phyloP scores from a whole-genome alignment of 1,139 yeast species.

The Dujonia santamariae region DNA sequence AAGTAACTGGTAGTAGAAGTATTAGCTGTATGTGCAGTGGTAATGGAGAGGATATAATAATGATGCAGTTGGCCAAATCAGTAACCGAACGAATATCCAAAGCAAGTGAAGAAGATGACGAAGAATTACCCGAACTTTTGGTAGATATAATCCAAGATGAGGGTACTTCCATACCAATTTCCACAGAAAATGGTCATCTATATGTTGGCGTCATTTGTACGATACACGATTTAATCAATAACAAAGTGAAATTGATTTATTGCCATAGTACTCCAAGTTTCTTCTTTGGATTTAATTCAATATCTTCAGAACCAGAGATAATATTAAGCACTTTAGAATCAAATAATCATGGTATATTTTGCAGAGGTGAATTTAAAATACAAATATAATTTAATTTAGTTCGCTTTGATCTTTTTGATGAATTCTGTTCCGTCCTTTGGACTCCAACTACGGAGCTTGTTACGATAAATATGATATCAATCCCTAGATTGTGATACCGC shows the following conservation, averaged over 20 bases:
- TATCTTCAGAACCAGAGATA: conserved; percentile 16
- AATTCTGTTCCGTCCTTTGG: too few species aligned
- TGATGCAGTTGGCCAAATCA: conserved; percentile 35
- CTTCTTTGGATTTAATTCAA: conserved; percentile 33
- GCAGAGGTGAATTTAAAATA: conserved; percentile 31
- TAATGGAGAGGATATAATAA: conserved; percentile 52
- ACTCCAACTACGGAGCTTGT: too few species aligned
- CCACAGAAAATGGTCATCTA: conserved; percentile 19
- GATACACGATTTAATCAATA: conserved; percentile 14
- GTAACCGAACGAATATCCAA: conserved; percentile 12
- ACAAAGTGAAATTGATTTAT: conserved; percentile 22
- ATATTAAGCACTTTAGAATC: conserved; percentile 26
- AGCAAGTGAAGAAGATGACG: conserved; percentile 7
- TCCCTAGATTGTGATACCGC: too few species aligned
- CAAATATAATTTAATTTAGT: conserved; percentile 14
- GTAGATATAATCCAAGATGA: conserved; percentile 10
- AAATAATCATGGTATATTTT: conserved; percentile 21
- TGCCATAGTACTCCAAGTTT: conserved; percentile 46
- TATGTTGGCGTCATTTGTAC: conserved; percentile 32
- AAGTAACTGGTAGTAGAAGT: conserved; percentile 8
- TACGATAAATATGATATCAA: too few species aligned
- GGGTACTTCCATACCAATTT: conserved; percentile 7
- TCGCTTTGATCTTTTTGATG: too few species aligned
- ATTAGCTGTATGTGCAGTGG: conserved; percentile 51
- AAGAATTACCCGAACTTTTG: conserved; percentile 12